Conservation (phyloP, 371 early-diverging fungal species). For the Zychaea mexicana region DNA sequence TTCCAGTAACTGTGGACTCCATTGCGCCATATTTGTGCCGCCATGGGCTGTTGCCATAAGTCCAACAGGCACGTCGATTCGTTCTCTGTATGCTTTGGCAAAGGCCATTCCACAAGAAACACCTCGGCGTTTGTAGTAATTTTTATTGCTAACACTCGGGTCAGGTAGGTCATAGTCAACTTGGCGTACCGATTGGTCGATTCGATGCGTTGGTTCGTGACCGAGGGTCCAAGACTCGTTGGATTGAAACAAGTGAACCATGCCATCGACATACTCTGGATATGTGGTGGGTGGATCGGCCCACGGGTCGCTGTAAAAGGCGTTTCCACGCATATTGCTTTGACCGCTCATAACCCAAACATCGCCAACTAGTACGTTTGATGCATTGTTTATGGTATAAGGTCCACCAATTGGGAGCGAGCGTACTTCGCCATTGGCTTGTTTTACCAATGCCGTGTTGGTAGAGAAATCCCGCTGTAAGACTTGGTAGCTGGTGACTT, state of each 20-base stretch:
- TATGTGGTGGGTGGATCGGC: background rate
- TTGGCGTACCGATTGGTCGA: conserved; percentile 22
- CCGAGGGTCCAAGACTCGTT: conserved; percentile 29
- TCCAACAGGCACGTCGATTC: conserved; percentile 34
- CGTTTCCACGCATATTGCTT: conserved; percentile 53
- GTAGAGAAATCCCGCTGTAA: conserved; percentile 32
- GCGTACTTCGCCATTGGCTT: conserved; percentile 6
- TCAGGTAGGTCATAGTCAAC: conserved; percentile 37
- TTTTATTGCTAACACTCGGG: conserved; percentile 35
- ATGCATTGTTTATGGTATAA: conserved; percentile 20
- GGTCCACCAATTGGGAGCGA: conserved; percentile 35
- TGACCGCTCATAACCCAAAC: conserved; percentile 52
- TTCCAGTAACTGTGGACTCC: conserved; percentile 17
- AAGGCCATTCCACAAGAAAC: conserved; percentile 33
- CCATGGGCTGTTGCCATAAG: conserved; percentile 45
- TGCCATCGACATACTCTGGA: background rate
- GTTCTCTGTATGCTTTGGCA: conserved; percentile 21
- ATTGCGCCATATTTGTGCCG: conserved; percentile 30
- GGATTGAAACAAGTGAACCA: conserved; percentile 32
- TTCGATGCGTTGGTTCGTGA: conserved; percentile 35
- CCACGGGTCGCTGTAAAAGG: conserved; percentile 17
- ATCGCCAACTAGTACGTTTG: conserved; percentile 41
- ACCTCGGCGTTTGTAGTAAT: conserved; percentile 23
- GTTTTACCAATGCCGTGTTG: conserved; percentile 17
- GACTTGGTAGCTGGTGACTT: conserved; percentile 28